These are phyloP conservation scores for Serpula lacrymans DNA, from an alignment of 768 basidiomycete species.

Conservation along the genomic window DNA sequence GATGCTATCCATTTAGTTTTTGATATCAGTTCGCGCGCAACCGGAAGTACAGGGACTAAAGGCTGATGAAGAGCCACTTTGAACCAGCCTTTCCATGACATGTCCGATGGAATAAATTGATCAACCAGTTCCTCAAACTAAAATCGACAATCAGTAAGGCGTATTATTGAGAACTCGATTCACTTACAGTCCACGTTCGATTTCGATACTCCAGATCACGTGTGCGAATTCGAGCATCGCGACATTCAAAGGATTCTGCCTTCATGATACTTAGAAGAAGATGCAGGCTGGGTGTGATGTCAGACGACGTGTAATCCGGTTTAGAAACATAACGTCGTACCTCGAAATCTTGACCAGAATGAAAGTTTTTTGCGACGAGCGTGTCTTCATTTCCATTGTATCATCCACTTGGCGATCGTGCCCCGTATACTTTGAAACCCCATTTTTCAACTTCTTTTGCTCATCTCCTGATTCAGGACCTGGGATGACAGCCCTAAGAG, in stretches of 20 bases:
- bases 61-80: constrained; percentile 83
- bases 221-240: constrained; percentile 75
- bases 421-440: constrained; percentile 4
- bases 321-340: constrained; percentile 32
- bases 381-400: constrained; percentile 76
- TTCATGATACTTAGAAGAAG: constrained; percentile 76
- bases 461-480: constrained; percentile 20
- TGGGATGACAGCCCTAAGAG: constrained; percentile 9
- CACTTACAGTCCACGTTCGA: constrained; percentile 75
- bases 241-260: constrained; percentile 81
- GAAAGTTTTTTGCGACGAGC: constrained; percentile 82
- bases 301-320: no score
- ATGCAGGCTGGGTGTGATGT: constrained; percentile 46
- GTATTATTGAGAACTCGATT: not conserved
- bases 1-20: constrained; percentile 70
- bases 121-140: constrained; percentile 79
- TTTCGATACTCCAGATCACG: constrained; percentile 80
- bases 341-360: constrained; percentile 74
- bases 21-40: constrained; percentile 72
- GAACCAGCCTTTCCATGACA: constrained; percentile 78
- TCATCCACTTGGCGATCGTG: constrained; percentile 41
- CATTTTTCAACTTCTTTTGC: constrained; percentile 14
- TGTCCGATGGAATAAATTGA: constrained; percentile 76
- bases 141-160: constrained; percentile 6
- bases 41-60: constrained; percentile 71